Evolutionary conservation across 2,329 filamentous ascomycete genomes (phyloP).

Genomic region (Aspergillus novofumigatus): DNA sequence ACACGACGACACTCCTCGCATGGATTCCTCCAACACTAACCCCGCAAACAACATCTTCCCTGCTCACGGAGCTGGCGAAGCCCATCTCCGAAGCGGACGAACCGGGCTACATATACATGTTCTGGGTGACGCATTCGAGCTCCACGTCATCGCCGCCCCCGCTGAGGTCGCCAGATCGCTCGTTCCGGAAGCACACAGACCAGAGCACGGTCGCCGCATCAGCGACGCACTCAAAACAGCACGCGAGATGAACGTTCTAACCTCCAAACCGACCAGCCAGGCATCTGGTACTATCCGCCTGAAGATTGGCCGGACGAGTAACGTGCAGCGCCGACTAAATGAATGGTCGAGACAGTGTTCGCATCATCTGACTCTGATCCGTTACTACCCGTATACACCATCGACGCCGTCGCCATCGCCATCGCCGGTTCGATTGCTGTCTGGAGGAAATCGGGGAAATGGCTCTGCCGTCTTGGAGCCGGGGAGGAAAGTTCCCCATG

Average conservation of each 20-base stretch:
- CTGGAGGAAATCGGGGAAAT: neutral
- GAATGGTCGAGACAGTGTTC: slow-evolving; percentile 94
- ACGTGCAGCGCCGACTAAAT: slow-evolving; percentile 85
- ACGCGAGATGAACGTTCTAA: slow-evolving; percentile 29
- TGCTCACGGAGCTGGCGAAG: slow-evolving; percentile 73
- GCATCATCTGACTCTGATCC: slow-evolving; percentile 78
- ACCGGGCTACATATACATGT: slow-evolving; percentile 95
- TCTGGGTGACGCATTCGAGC: slow-evolving; percentile 79
- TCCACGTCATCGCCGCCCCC: slow-evolving; percentile 50
- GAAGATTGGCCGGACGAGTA: slow-evolving; percentile 66
- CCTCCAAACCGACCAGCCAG: slow-evolving; percentile 24
- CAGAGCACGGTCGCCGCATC: slow-evolving; percentile 24
- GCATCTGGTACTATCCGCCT: slow-evolving; percentile 59
- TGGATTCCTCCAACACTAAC: slow-evolving; percentile 67
- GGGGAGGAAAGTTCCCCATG: slow-evolving; percentile 71
- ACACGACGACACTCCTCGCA: slow-evolving; percentile 51
- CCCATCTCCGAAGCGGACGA: slow-evolving; percentile 71
- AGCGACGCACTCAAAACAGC: slow-evolving; percentile 38
- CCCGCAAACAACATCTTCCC: slow-evolving; percentile 62
- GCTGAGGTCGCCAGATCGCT: slow-evolving; percentile 58
- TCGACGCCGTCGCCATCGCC: slow-evolving; percentile 19
- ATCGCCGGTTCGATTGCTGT: slow-evolving; percentile 1
- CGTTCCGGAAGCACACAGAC: slow-evolving; percentile 46
- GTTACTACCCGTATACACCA: slow-evolving; percentile 77
- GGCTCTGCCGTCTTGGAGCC: slow-evolving; percentile 21